Evolutionary conservation across 192 early-diverging fungal species (phyloP), one percentile per base, ranked within the genome.

Genomic region (Piromyces finnis): DNA sequence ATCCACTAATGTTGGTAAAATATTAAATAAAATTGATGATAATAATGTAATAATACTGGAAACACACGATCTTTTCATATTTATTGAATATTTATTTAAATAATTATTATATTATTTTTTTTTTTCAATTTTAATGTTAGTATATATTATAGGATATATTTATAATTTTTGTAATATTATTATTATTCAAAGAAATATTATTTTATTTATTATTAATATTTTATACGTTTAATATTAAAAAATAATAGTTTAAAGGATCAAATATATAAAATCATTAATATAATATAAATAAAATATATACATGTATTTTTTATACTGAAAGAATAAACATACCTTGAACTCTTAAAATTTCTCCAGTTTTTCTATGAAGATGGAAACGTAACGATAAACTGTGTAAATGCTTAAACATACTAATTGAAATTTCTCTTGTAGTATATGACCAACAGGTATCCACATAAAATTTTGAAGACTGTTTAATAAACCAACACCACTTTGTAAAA

Each of bases 321-420:
- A n/a, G n/a, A n/a, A n/a, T n/a, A n/a, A n/a, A n/a, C n/a, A n/a
- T 94, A 30, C 94, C 94, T 5, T 94, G 89, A 81, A 98, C 95
- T 6, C 97, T 92, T 29, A 99, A 90, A 15, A 98, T 90, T 83
- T 98, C 95, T 77, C 95, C 95, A 0, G 97, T 98, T 82, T 98
- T 98, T 79, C 96, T 92, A 82, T 93, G 94, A 77, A 98, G 90
- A 81, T 99, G 97, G 84, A 94, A 99, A 28, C 92, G 90, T 27
- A 98, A 87, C 12, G 95, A 95, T 30, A 99, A 89, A 29, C 84
- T 89, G 84, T 96, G 96, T 81, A 97, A 84, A 82, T 99, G 97
- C 37, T 89, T 86, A 77, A 99, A 94, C 90, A 97, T 95, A 28
- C 87, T 88, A 15, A 98, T 89, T 18, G 95, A 94, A n/a, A 99